Percentiles rank a stretch among this genome's conserved stretches.
Conservation (phyloP, 768 basidiomycete species). For the Termitomyces sp. region DNA sequence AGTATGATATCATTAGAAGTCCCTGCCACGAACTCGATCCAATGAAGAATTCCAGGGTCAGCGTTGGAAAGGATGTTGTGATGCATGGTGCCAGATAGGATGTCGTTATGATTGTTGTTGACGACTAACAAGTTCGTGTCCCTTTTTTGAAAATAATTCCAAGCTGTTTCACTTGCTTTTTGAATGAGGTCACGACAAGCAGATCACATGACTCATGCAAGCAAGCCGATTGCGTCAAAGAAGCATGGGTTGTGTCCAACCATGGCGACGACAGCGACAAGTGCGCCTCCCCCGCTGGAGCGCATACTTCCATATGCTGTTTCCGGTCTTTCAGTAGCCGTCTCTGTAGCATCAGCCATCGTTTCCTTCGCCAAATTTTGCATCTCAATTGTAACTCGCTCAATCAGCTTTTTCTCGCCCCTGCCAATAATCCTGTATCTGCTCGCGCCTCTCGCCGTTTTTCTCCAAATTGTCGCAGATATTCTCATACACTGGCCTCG, state of each 20-base stretch:
- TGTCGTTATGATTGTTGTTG: no score
- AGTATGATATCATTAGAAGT: not conserved
- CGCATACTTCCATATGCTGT: conserved; percentile 11
- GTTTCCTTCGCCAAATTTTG: not conserved
- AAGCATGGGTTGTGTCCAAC: not conserved
- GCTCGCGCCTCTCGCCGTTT: conserved; percentile 41
- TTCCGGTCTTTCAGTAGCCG: conserved; percentile 1
- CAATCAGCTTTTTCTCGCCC: conserved; percentile 13
- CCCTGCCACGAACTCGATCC: not conserved
- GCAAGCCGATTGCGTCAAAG: no score
- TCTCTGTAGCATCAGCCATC: not conserved
- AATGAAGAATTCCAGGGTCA: not conserved
- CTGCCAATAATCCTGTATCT: conserved; percentile 31
- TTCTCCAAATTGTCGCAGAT: conserved; percentile 33
- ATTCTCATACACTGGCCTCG: conserved; percentile 42
- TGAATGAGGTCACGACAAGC: not conserved
- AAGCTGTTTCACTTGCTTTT: no score
- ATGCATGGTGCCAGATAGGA: no score
- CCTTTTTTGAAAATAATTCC: no score
- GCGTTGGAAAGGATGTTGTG: no score
- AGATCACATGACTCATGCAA: not conserved
- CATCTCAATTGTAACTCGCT: not conserved
- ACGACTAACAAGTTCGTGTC: no score
- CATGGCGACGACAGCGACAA: conserved; percentile 1
- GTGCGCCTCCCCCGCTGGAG: conserved; percentile 9